A percentile compares a stretch with the other conserved stretches of the same genome.
Evolutionary conservation across 768 basidiomycete genomes (phyloP).

Genomic region (Suillus discolor): DNA sequence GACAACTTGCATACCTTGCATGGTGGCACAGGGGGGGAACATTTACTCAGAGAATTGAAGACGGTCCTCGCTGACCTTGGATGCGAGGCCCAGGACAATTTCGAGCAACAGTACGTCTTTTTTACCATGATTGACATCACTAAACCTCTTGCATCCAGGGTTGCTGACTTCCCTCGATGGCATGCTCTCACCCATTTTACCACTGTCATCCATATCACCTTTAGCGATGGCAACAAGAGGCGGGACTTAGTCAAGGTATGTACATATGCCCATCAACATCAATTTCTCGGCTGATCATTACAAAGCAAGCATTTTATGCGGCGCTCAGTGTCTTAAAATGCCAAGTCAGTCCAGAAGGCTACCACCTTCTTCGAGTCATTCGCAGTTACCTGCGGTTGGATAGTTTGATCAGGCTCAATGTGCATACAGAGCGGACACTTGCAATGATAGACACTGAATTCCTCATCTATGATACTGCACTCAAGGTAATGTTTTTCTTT

Average conservation of each 20-base stretch:
- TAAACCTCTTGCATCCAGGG: slow-evolving; percentile 20
- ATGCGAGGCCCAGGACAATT: background rate
- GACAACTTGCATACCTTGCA: slow-evolving; percentile 41
- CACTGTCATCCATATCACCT: slow-evolving; percentile 26
- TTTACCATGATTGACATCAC: slow-evolving; percentile 8
- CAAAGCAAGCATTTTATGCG: background rate
- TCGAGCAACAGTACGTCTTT: background rate
- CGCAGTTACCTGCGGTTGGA: slow-evolving; percentile 34
- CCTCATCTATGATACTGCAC: slow-evolving; percentile 15
- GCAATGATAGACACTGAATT: slow-evolving; percentile 20
- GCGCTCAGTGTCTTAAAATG: background rate
- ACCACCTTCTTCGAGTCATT: slow-evolving; percentile 30
- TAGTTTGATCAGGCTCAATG: slow-evolving; percentile 30
- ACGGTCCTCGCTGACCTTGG: slow-evolving; percentile 18
- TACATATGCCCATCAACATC: background rate
- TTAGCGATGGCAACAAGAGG: slow-evolving; percentile 38
- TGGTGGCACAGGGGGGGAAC: slow-evolving; percentile 33
- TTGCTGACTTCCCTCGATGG: slow-evolving; percentile 36
- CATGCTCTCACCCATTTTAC: slow-evolving; percentile 35
- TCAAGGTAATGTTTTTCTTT: slow-evolving; percentile 27
- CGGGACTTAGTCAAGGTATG: slow-evolving; percentile 38
- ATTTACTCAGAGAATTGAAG: slow-evolving; percentile 32
- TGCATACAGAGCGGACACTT: slow-evolving; percentile 35
- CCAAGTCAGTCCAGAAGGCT: slow-evolving; percentile 17
- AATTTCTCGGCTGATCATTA: background rate